Conservation (phyloP, 2,329 filamentous ascomycete genomes). For the Sporothrix curviconia region DNA sequence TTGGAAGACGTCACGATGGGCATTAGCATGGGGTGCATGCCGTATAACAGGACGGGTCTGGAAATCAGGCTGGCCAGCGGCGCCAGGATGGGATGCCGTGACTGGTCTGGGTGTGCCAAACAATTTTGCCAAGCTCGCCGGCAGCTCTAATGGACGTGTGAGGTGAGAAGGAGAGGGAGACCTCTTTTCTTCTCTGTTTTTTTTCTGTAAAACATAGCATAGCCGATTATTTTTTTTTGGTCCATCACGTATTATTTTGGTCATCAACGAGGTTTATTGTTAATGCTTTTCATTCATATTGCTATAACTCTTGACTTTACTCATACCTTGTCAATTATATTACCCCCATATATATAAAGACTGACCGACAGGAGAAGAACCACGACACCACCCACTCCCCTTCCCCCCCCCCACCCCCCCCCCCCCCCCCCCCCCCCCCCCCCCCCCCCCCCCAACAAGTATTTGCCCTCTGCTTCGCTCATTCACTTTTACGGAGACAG, state of each 20-base stretch:
- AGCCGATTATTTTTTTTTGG: background rate
- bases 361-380: background rate
- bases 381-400: too few relatives aligned
- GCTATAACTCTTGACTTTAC: too few relatives aligned
- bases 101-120: conserved; percentile 44
- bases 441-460: too few relatives aligned
- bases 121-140: conserved; percentile 33
- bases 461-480: too few relatives aligned
- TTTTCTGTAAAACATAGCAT: background rate
- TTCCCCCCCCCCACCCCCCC: background rate
- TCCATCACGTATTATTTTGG: too few relatives aligned
- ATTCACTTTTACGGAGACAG: conserved; percentile 27
- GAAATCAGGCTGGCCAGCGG: conserved; percentile 39
- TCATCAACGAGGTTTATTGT: too few relatives aligned
- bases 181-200: background rate
- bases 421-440: too few relatives aligned
- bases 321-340: background rate
- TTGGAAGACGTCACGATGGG: conserved; percentile 39
- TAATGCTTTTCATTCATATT: background rate
- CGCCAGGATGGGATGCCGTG: conserved; percentile 40
- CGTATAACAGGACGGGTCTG: conserved; percentile 26
- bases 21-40: conserved; percentile 33
- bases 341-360: background rate
- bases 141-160: conserved; percentile 3
- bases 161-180: background rate